A percentile compares a stretch with the other conserved stretches of the same genome.
Conservation (phyloP, 2,329 filamentous ascomycete species). For the Cytospora paraplurivora region DNA sequence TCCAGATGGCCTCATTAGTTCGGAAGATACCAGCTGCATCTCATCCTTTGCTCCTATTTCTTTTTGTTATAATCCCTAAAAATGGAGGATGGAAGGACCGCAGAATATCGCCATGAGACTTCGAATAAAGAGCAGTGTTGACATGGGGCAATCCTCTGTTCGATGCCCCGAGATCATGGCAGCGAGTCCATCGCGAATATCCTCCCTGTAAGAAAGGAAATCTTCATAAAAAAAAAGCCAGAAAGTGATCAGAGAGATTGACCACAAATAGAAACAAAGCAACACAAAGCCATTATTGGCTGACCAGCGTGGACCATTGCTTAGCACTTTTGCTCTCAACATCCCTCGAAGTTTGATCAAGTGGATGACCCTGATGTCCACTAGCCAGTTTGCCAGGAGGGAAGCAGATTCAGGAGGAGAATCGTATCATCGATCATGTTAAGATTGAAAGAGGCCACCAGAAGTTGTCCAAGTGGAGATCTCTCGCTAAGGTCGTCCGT, state of each 20-base stretch:
- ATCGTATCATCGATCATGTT: background rate
- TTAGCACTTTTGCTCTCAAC: background rate
- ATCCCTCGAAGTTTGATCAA: background rate
- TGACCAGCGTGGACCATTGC: background rate
- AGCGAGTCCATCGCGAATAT: background rate
- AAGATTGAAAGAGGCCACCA: background rate
- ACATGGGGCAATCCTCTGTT: background rate
- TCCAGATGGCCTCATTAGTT: background rate
- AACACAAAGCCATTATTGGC: background rate
- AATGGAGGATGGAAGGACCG: background rate
- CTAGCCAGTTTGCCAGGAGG: background rate
- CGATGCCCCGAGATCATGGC: background rate
- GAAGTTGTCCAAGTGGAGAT: background rate
- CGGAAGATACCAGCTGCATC: background rate
- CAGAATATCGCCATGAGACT: background rate
- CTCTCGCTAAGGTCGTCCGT: background rate
- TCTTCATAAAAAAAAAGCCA: background rate
- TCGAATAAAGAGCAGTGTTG: background rate
- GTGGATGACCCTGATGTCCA: background rate
- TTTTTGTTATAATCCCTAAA: background rate
- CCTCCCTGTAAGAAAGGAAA: background rate
- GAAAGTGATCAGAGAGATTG: background rate
- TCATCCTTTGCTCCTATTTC: background rate
- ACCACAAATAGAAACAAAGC: background rate
- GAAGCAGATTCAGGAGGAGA: background rate